These are phyloP conservation scores for Henckelia pumila DNA, from an alignment of 257 asterid genomes.

Conservation along the genomic window DNA sequence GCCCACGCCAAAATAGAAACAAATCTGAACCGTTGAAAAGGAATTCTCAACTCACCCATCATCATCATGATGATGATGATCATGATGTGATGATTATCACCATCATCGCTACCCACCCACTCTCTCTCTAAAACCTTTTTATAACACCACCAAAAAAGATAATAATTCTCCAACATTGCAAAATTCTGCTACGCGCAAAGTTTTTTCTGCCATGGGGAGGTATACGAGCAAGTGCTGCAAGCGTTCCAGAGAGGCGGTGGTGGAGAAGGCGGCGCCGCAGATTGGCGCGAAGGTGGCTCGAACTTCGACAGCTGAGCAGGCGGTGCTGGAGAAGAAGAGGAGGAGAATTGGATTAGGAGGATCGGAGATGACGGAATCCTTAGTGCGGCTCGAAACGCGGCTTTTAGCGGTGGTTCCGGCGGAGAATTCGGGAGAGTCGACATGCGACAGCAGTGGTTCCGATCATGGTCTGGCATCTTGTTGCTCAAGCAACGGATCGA, in stretches of 20 bases:
- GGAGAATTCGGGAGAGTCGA: slow-evolving; percentile 33
- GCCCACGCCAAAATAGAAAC: slow-evolving; percentile 24
- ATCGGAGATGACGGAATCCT: slow-evolving; percentile 30
- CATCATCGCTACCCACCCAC: background rate
- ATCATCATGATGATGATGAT: too few relatives aligned
- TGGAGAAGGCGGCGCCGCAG: slow-evolving; percentile 25
- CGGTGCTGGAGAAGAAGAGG: slow-evolving; percentile 43
- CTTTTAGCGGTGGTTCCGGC: slow-evolving; percentile 28
- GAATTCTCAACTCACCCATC: too few relatives aligned
- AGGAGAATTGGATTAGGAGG: slow-evolving; percentile 39
- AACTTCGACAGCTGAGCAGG: background rate
- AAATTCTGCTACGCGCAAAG: slow-evolving; percentile 16
- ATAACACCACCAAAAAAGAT: slow-evolving; percentile 30
- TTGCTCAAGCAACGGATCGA: slow-evolving; percentile 44
- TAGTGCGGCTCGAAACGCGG: slow-evolving; percentile 37
- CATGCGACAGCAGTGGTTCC: slow-evolving; percentile 31
- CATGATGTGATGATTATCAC: slow-evolving; percentile 31
- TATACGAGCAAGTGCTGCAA: slow-evolving; percentile 29
- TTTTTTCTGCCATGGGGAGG: slow-evolving; percentile 23
- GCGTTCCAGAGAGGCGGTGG: slow-evolving; percentile 30
- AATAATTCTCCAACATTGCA: slow-evolving; percentile 34
- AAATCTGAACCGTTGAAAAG: slow-evolving; percentile 32
- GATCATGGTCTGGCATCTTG: slow-evolving; percentile 39
- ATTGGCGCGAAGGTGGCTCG: background rate
- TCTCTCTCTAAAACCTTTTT: slow-evolving; percentile 13